Evolutionary conservation across 306 rosid species (phyloP).

Genomic region (Cajanus cajan): DNA sequence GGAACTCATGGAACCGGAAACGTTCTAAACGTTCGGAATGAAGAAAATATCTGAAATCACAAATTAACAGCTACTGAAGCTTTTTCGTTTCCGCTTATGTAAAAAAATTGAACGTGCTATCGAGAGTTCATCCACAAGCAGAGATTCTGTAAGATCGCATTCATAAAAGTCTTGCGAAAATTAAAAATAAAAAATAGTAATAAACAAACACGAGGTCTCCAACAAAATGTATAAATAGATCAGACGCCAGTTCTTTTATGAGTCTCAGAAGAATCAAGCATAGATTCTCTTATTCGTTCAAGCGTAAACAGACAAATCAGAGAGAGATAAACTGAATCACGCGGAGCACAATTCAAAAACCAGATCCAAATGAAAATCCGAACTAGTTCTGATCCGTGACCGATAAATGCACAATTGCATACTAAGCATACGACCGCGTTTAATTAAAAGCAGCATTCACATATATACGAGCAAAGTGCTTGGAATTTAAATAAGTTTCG

Average conservation of each 20-base stretch:
- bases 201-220: neutral
- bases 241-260: neutral
- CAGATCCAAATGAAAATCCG: constrained; percentile 26
- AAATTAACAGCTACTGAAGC: neutral
- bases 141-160: neutral
- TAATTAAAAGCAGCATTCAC: constrained; percentile 1
- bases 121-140: neutral
- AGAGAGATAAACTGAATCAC: neutral
- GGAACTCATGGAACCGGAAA: neutral
- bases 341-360: neutral
- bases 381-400: neutral
- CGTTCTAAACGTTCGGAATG: neutral
- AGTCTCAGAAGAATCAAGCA: neutral
- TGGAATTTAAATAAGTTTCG: constrained; percentile 15
- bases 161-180: neutral
- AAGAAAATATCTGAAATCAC: neutral
- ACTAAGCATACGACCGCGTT: neutral
- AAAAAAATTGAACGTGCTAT: neutral
- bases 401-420: neutral
- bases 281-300: neutral
- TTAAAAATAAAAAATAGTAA: neutral
- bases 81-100: constrained; percentile 10
- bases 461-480: neutral
- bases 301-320: neutral
- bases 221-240: neutral